Percentiles rank a stretch among this genome's conserved stretches.
phyloP scores from a whole-genome alignment of 2,329 filamentous ascomycete species.

The Akanthomyces dipterigenus region DNA sequence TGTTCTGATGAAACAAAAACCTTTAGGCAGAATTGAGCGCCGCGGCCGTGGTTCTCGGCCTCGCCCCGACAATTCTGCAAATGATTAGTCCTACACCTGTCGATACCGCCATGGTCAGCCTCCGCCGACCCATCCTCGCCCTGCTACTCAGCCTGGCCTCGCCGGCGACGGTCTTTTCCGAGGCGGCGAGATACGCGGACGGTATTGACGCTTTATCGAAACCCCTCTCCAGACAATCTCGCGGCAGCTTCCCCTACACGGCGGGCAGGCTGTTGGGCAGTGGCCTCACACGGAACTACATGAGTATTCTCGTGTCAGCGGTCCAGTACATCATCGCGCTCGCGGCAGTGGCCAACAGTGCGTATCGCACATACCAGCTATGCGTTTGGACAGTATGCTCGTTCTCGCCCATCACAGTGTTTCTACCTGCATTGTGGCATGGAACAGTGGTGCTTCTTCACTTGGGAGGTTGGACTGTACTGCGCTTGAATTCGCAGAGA shows the following conservation, averaged over 20 bases:
- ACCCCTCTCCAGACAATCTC: neutral
- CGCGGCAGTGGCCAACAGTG: neutral
- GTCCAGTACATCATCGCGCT: neutral
- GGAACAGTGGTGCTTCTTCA: neutral
- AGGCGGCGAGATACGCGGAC: neutral
- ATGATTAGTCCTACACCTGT: neutral
- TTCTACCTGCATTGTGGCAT: neutral
- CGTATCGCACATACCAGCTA: conserved; percentile 6
- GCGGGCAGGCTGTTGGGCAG: neutral
- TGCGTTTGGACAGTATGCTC: conserved; percentile 6
- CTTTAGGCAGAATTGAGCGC: neutral
- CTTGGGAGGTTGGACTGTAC: neutral
- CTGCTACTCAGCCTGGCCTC: neutral
- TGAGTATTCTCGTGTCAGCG: neutral
- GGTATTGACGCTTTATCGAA: neutral
- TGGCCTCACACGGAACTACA: neutral
- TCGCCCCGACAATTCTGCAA: neutral
- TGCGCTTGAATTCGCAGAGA: neutral
- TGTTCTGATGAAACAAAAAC: neutral
- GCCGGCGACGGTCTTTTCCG: neutral
- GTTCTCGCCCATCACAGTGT: neutral
- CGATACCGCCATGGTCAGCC: neutral
- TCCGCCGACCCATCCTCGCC: neutral
- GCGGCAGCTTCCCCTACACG: neutral
- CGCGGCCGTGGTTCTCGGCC: neutral